Evolutionary conservation across 2,329 filamentous ascomycete species (phyloP), one percentile per base, ranked within the genome.

Genomic region (Aureobasidium vineae): DNA sequence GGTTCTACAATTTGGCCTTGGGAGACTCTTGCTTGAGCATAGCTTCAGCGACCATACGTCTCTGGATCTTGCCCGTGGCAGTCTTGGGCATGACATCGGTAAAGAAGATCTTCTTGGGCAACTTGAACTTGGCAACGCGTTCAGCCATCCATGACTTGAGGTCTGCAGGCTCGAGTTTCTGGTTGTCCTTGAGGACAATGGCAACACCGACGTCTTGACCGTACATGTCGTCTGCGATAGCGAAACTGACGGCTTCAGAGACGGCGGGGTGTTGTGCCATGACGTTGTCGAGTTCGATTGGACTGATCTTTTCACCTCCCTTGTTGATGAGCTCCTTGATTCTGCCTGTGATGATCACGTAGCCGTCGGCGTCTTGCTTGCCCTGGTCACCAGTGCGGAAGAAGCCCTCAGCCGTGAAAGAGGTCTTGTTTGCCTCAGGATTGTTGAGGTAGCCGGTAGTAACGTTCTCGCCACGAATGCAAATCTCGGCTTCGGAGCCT

Each of bases 251-350:
- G 4, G 90, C 91, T 78, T 96, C 91, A 1, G 84, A 83, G 1
- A 95, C 84, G 41, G 86, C 84, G 11, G 89, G 86, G 74, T 94
- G 86, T 66, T 89, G 84, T n/a, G 88, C 83, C 33, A 96, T 81
- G 15, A 90, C 86, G 71, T 96, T 96, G 81, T 96, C 91, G 40
- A 96, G 82, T 79, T 96, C 91, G 65, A 95, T 93, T 1, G 92
- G 91, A 70, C 87, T 90, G 75, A 96, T 95, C 81, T 95, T 95
- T 80, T 96, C 91, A 68, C 91, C 91, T 65, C 90, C 91, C 79
- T 94, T 93, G 79, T 92, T 92, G 82, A 96, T 96, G 63, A 96
- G 82, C 79, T 96, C 92, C 83, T 96, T 96, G 79, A 96, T 96
- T 63, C 92, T 84, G n/a, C 92, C 92, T 0, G 92, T 96, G 77